phyloP scores from a whole-genome alignment of 352 stramenopile genomes.

The Halophytophthora batemanensis region DNA sequence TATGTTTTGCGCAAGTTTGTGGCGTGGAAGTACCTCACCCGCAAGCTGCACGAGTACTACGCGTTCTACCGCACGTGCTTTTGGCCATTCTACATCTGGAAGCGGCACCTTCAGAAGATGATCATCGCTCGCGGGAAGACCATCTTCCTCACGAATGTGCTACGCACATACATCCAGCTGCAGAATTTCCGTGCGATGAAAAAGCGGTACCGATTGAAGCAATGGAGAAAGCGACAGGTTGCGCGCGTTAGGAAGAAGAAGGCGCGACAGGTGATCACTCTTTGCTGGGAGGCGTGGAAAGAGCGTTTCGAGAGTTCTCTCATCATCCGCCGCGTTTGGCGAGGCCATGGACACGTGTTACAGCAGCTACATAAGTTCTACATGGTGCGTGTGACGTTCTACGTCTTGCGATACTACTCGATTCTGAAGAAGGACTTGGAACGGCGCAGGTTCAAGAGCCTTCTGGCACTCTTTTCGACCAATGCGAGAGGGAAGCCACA shows the following conservation, averaged over 20 bases:
- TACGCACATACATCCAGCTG: slow-evolving; percentile 57
- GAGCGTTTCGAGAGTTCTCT: slow-evolving; percentile 10
- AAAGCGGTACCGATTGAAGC: slow-evolving; percentile 19
- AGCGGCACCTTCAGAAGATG: slow-evolving; percentile 63
- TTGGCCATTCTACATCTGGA: slow-evolving; percentile 84
- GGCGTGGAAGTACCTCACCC: slow-evolving; percentile 55
- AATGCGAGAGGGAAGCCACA: slow-evolving; percentile 14
- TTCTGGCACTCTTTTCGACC: slow-evolving; percentile 24
- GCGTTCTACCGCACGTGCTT: slow-evolving; percentile 62
- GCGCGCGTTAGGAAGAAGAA: slow-evolving; percentile 25
- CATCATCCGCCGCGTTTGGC: slow-evolving; percentile 40
- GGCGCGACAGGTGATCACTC: slow-evolving; percentile 4
- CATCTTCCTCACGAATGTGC: slow-evolving; percentile 47
- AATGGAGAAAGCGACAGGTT: slow-evolving; percentile 34
- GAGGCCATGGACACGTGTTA: slow-evolving; percentile 46
- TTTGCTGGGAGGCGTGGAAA: slow-evolving; percentile 41
- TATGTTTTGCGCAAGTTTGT: slow-evolving; percentile 61
- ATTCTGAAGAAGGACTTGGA: slow-evolving; percentile 56
- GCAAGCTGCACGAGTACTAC: slow-evolving; percentile 45
- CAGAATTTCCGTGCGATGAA: slow-evolving; percentile 53
- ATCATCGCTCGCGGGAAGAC: slow-evolving; percentile 64
- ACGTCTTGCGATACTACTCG: slow-evolving; percentile 53
- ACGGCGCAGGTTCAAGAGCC: slow-evolving; percentile 32
- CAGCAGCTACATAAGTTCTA: slow-evolving; percentile 58
- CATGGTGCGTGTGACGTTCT: slow-evolving; percentile 54